Conservation (phyloP, 257 asterid genomes). For the Galeopsis tetrahit region DNA sequence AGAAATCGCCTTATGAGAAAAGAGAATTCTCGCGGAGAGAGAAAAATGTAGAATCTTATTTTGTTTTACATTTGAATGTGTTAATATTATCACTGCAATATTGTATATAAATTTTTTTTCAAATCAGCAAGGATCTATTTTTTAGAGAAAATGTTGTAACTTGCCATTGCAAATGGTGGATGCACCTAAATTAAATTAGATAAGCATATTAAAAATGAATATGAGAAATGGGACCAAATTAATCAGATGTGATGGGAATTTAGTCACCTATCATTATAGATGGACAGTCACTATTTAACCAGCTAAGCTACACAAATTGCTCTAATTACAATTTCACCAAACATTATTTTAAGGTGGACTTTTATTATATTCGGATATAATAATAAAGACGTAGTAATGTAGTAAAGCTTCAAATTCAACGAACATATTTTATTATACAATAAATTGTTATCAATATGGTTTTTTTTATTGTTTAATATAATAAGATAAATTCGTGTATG, state of each 20-base stretch:
- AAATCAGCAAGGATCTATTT: too few species aligned
- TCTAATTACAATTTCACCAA: conserved; percentile 26
- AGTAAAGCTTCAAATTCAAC: conserved; percentile 20
- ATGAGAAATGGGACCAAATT: conserved; percentile 22
- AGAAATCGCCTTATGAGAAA: too few species aligned
- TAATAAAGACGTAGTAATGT: not conserved
- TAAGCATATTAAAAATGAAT: not conserved
- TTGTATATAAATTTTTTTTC: too few species aligned
- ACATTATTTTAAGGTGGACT: conserved; percentile 10
- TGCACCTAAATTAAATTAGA: conserved; percentile 28
- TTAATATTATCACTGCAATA: too few species aligned
- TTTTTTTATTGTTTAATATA: too few species aligned
- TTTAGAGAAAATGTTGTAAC: too few species aligned
- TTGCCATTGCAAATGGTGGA: not conserved
- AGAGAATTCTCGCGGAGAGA: too few species aligned
- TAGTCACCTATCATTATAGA: conserved; percentile 34
- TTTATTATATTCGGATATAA: not conserved
- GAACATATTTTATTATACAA: conserved; percentile 10
- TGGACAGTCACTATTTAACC: conserved; percentile 37
- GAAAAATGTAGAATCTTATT: too few species aligned
- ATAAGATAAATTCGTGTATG: not conserved
- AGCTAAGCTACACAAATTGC: conserved; percentile 26
- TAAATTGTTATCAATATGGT: not conserved
- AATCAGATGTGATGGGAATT: conserved; percentile 28
- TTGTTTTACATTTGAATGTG: too few species aligned